Evolutionary conservation across 2,329 filamentous ascomycete species (phyloP).

Genomic region (Blastomyces gilchristii): DNA sequence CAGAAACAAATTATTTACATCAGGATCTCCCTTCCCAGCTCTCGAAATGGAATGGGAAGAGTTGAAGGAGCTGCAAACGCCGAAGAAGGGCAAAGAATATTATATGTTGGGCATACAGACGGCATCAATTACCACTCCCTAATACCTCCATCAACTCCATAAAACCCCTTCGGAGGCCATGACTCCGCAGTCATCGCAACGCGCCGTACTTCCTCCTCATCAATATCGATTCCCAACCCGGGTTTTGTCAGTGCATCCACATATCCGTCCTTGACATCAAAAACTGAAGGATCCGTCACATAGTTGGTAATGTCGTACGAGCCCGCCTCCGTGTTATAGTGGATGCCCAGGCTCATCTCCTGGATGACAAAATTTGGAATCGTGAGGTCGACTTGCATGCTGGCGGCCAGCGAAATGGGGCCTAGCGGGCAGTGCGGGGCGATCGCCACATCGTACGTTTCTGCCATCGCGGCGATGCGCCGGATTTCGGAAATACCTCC

Average conservation of each 20-base stretch:
- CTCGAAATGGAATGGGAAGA: neutral
- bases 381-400: slow-evolving; percentile 53
- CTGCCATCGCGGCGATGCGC: slow-evolving; percentile 59
- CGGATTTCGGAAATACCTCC: slow-evolving; percentile 63
- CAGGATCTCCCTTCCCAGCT: neutral
- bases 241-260: slow-evolving; percentile 29
- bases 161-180: slow-evolving; percentile 55
- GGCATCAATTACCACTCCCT: slow-evolving; percentile 49
- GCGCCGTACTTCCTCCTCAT: slow-evolving; percentile 54
- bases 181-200: slow-evolving; percentile 43
- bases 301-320: slow-evolving; percentile 58
- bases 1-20: neutral
- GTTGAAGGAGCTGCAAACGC: neutral
- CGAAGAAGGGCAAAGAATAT: neutral
- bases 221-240: slow-evolving; percentile 38
- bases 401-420: slow-evolving; percentile 61
- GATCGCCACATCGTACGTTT: slow-evolving; percentile 62
- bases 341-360: slow-evolving; percentile 70
- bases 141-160: slow-evolving; percentile 53
- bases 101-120: neutral
- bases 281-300: slow-evolving; percentile 10
- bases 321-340: slow-evolving; percentile 58
- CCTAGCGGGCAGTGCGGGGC: slow-evolving; percentile 66
- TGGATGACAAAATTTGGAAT: slow-evolving; percentile 61
- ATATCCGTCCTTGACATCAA: slow-evolving; percentile 39